Evolutionary conservation across 2,329 filamentous ascomycete genomes (phyloP).

Genomic region (Aspergillus sp.): DNA sequence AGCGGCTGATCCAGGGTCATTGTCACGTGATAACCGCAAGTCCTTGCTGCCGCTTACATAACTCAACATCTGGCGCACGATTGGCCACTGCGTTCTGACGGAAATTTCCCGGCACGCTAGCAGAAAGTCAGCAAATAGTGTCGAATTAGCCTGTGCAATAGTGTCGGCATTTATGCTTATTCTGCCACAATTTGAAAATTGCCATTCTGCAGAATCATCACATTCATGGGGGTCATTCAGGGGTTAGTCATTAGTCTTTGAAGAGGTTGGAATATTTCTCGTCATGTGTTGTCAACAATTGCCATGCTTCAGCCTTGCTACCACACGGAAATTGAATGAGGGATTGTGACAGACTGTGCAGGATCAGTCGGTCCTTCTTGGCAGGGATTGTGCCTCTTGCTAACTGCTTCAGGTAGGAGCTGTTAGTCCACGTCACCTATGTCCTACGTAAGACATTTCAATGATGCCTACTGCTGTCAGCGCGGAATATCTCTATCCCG

Average conservation of each 20-base stretch:
- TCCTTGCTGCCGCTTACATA: neutral
- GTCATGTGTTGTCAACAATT: neutral
- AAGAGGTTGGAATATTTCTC: too few relatives aligned
- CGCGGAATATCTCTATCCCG: neutral
- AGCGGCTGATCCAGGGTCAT: neutral
- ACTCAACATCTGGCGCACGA: neutral
- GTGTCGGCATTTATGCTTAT: neutral
- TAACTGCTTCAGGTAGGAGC: neutral
- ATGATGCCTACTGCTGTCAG: neutral
- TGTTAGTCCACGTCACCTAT: too few relatives aligned
- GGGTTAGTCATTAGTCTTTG: too few relatives aligned
- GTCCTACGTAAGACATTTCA: neutral
- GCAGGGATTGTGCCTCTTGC: neutral
- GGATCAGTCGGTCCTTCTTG: neutral
- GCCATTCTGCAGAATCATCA: neutral
- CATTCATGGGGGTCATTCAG: neutral
- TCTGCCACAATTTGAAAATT: neutral
- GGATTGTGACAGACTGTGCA: neutral
- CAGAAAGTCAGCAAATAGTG: neutral
- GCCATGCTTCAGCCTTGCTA: neutral
- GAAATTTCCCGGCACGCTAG: neutral
- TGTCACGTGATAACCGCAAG: neutral
- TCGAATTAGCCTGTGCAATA: neutral
- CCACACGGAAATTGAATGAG: too few relatives aligned
- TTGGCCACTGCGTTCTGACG: neutral